A percentile compares a stretch with the other conserved stretches of the same genome.
phyloP scores from a whole-genome alignment of 495 filamentous ascomycete genomes.

The Aspergillus biplanus region DNA sequence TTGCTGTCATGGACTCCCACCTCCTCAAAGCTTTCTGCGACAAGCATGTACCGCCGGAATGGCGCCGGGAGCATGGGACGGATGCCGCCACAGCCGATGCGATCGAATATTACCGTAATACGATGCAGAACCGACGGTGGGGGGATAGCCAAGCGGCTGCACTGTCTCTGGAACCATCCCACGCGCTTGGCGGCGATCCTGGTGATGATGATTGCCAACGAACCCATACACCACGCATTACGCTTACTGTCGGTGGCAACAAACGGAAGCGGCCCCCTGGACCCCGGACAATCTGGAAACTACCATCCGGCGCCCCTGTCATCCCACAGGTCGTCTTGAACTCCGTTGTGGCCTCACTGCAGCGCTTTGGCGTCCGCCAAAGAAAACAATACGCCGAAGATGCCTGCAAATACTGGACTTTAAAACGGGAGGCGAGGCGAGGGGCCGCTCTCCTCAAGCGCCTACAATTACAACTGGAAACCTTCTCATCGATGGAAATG shows the following conservation, averaged over 20 bases:
- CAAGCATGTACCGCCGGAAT: conserved; percentile 90
- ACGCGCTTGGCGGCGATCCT: conserved; percentile 51
- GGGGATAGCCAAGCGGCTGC: conserved; percentile 88
- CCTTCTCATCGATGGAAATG: conserved; percentile 95
- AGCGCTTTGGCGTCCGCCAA: conserved; percentile 79
- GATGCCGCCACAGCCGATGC: conserved; percentile 67
- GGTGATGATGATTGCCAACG: conserved; percentile 39
- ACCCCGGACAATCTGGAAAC: conserved; percentile 81
- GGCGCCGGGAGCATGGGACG: conserved; percentile 82
- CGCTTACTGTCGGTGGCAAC: conserved; percentile 68
- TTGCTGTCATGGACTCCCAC: conserved; percentile 83
- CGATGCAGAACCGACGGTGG: conserved; percentile 86
- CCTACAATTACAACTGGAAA: conserved; percentile 83
- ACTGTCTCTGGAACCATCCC: conserved; percentile 71
- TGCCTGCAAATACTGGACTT: conserved; percentile 94
- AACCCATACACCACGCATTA: conserved; percentile 50
- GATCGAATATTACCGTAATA: conserved; percentile 81
- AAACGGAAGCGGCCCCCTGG: conserved; percentile 70
- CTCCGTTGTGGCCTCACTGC: conserved; percentile 75
- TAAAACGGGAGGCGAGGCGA: conserved; percentile 90
- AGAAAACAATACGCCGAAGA: conserved; percentile 90
- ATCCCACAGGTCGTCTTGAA: conserved; percentile 85
- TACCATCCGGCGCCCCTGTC: conserved; percentile 93
- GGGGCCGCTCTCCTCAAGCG: conserved; percentile 91
- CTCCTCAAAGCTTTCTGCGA: conserved; percentile 94